These are phyloP conservation scores for Cucurbita moschata DNA, from an alignment of 306 rosid genomes.

Conservation along the genomic window DNA sequence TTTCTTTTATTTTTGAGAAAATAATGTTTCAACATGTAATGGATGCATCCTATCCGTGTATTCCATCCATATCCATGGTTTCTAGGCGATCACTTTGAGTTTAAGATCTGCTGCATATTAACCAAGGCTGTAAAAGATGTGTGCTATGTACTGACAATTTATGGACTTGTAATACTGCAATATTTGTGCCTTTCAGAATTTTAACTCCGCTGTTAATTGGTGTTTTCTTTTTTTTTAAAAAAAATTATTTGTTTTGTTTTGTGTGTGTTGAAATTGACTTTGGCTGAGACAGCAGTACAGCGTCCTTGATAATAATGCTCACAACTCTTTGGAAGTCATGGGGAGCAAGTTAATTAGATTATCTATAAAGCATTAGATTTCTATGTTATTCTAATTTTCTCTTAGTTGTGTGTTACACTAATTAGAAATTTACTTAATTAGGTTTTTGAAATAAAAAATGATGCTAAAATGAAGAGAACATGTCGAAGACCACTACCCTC, in stretches of 20 bases:
- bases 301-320: not conserved
- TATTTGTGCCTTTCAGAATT: not conserved
- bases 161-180: not conserved
- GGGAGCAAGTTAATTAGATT: not conserved
- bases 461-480: conserved; percentile 89
- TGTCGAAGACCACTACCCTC: conserved; percentile 74
- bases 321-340: not conserved
- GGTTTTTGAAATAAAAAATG: conserved; percentile 73
- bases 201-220: not conserved
- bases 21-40: not conserved
- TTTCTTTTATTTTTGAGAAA: not conserved
- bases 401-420: not conserved
- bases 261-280: not conserved
- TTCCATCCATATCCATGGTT: not conserved
- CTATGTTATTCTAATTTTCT: not conserved
- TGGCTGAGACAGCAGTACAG: not conserved
- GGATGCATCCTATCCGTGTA: not conserved
- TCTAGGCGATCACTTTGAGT: not conserved
- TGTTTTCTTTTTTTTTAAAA: not conserved
- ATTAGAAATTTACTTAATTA: conserved; percentile 3
- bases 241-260: no score
- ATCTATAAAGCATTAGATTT: not conserved
- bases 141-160: not conserved
- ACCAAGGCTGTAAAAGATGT: not conserved
- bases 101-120: not conserved